Percentiles rank a stretch among this genome's conserved stretches.
Conservation (phyloP, 2,329 filamentous ascomycete species). For the Alternaria atra region DNA sequence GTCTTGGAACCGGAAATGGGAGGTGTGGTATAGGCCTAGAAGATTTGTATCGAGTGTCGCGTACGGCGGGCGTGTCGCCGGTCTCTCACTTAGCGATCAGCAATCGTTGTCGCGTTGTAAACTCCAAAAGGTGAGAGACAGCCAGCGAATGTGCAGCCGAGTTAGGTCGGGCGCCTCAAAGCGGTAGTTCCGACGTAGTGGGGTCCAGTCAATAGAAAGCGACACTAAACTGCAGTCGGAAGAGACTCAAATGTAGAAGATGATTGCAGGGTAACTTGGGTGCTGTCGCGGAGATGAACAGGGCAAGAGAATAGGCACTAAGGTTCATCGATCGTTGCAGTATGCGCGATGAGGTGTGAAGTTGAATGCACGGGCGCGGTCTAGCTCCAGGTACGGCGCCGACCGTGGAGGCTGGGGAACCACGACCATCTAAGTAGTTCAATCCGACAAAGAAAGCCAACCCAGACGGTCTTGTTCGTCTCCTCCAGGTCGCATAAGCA, state of each 20-base stretch:
- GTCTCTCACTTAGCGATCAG: constrained; percentile 20
- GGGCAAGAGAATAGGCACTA: constrained; percentile 14
- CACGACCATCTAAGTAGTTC: constrained; percentile 1
- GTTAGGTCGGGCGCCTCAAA: constrained; percentile 28
- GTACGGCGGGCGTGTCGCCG: constrained; percentile 6
- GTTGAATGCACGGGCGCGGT: constrained; percentile 23
- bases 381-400: constrained; percentile 28
- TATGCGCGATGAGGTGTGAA: constrained; percentile 27
- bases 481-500: not conserved
- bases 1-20: constrained; percentile 6
- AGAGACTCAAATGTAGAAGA: not conserved
- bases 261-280: not conserved
- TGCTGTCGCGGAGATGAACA: constrained; percentile 14
- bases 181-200: constrained; percentile 37
- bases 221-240: constrained; percentile 2
- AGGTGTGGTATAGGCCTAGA: not conserved
- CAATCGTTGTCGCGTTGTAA: constrained; percentile 21
- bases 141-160: constrained; percentile 13
- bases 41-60: constrained; percentile 19
- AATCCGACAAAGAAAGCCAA: not conserved
- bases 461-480: not conserved
- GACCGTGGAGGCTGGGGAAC: constrained; percentile 39
- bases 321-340: constrained; percentile 12
- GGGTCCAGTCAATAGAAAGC: constrained; percentile 26
- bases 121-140: constrained; percentile 29